Conservation (phyloP, 257 asterid species). For the Pogostemon cablin region DNA sequence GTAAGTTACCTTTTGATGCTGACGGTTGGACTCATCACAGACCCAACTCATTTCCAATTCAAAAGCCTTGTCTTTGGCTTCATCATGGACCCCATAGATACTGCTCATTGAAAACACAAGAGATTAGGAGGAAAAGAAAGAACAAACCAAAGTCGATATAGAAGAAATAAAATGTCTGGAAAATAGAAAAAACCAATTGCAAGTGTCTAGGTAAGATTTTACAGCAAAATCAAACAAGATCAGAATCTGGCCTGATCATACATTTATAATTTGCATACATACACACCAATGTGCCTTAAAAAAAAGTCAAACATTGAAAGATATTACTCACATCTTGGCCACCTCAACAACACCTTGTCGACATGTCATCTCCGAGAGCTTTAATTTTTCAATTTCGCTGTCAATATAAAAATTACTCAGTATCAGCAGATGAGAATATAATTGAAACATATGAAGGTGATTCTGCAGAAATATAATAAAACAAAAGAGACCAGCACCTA, state of each 20-base stretch:
- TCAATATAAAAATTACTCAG: constrained; percentile 25
- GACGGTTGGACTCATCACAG: constrained; percentile 83
- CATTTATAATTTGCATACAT: not conserved
- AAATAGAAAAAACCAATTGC: not conserved
- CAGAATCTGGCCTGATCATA: not conserved
- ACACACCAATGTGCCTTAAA: not conserved
- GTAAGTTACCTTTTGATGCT: constrained; percentile 67
- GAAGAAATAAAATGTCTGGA: not conserved
- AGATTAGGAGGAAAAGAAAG: not conserved
- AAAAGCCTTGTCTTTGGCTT: constrained; percentile 91
- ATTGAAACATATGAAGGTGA: constrained; percentile 13
- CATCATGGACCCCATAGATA: constrained; percentile 85
- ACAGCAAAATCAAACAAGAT: not conserved
- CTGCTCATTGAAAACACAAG: constrained; percentile 38
- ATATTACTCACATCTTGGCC: constrained; percentile 82
- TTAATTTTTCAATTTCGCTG: constrained; percentile 92
- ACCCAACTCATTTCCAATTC: constrained; percentile 93
- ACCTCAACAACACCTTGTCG: constrained; percentile 93
- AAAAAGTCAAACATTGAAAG: constrained; percentile 3
- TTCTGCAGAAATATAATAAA: not conserved
- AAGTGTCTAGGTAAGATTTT: not conserved
- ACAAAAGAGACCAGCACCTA: constrained; percentile 5
- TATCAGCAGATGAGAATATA: constrained; percentile 27
- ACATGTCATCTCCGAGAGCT: constrained; percentile 95
- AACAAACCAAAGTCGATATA: not conserved